A percentile compares a stretch with the other conserved stretches of the same genome.
Conservation (phyloP, 768 basidiomycete genomes). For the Termitomyces sp. region DNA sequence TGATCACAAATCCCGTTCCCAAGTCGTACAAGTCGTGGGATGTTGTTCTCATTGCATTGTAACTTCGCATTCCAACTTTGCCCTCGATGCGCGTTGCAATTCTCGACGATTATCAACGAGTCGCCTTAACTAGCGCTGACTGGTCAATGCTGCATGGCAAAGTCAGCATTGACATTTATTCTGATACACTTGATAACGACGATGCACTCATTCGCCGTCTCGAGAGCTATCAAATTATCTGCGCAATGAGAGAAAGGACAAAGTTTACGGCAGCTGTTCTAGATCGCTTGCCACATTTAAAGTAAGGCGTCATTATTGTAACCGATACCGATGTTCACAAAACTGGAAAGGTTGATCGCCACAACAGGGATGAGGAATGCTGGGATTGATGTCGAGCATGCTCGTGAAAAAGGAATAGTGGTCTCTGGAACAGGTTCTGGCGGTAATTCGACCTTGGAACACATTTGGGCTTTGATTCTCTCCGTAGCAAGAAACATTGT, state of each 20-base stretch:
- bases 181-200: constrained; percentile 47
- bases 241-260: constrained; percentile 65
- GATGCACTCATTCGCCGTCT: constrained; percentile 43
- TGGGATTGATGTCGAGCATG: constrained; percentile 43
- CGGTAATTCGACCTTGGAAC: constrained; percentile 50
- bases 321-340: neutral
- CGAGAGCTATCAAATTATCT: constrained; percentile 47
- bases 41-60: neutral
- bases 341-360: constrained; percentile 36
- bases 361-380: constrained; percentile 49
- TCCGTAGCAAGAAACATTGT: constrained; percentile 43
- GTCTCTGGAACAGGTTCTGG: constrained; percentile 43
- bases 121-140: constrained; percentile 45
- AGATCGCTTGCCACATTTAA: constrained; percentile 51
- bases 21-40: neutral
- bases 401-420: constrained; percentile 39
- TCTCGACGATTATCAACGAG: constrained; percentile 56
- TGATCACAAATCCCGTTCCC: neutral
- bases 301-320: constrained; percentile 18
- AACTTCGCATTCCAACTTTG: neutral
- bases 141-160: constrained; percentile 41
- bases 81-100: constrained; percentile 38
- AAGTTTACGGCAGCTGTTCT: constrained; percentile 45
- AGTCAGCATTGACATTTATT: constrained; percentile 38
- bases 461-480: constrained; percentile 60